phyloP scores from a whole-genome alignment of 768 basidiomycete genomes.

The Cytidiella melzeri region DNA sequence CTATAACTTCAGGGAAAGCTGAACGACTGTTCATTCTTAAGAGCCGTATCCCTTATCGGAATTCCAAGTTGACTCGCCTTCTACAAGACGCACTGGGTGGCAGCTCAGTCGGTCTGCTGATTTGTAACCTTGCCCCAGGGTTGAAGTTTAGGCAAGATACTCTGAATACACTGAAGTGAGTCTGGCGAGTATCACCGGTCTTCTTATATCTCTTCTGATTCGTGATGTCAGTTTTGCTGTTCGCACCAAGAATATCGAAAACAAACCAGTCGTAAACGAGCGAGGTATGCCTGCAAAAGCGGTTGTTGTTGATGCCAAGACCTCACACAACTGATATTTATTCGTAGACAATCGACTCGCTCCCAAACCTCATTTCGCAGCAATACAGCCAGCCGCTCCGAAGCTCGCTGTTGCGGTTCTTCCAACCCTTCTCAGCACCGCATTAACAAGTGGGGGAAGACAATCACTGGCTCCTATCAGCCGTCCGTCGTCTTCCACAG shows the following conservation, averaged over 20 bases:
- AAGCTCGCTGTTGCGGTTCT: conserved; percentile 42
- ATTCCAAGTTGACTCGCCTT: conserved; percentile 83
- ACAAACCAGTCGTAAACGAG: conserved; percentile 73
- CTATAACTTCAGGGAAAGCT: neutral
- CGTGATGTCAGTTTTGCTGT: conserved; percentile 57
- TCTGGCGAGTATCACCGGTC: neutral
- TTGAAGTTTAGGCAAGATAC: conserved; percentile 81
- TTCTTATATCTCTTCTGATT: neutral
- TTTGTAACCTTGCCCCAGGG: conserved; percentile 85
- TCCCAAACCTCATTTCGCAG: conserved; percentile 62
- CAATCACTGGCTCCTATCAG: neutral
- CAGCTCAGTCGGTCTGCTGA: conserved; percentile 68
- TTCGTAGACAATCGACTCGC: conserved; percentile 49
- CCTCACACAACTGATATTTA: too few species aligned
- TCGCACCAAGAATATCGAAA: conserved; percentile 82
- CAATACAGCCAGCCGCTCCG: conserved; percentile 40
- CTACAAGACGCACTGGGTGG: conserved; percentile 90
- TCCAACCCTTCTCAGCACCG: too few species aligned
- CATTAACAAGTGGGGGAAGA: conserved; percentile 9
- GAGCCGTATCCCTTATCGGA: conserved; percentile 83
- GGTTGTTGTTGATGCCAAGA: too few species aligned
- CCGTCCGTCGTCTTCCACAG: conserved; percentile 6
- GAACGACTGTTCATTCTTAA: conserved; percentile 22
- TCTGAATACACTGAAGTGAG: conserved; percentile 83
- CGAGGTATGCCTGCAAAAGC: conserved; percentile 47